A percentile compares a stretch with the other conserved stretches of the same genome.
Conservation (phyloP, 306 rosid species). For the Cicer chorassanicum region DNA sequence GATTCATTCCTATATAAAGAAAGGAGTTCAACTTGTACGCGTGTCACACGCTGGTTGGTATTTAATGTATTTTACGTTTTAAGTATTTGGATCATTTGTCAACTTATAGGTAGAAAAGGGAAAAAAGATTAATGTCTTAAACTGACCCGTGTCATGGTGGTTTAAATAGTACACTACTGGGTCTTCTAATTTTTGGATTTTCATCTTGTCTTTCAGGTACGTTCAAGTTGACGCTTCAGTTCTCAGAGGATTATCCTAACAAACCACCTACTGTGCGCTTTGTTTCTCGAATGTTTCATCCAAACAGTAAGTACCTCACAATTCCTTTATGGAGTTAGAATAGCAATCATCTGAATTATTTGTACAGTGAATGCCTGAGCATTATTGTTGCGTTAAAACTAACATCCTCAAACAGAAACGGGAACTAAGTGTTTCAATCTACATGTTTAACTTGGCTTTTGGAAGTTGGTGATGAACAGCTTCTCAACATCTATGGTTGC, state of each 20-base stretch:
- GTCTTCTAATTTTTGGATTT: constrained; percentile 6
- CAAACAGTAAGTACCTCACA: constrained; percentile 77
- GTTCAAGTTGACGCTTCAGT: constrained; percentile 93
- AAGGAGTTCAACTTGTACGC: neutral
- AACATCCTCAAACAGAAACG: constrained; percentile 10
- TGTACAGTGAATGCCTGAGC: constrained; percentile 1
- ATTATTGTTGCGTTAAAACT: neutral
- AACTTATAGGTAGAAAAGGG: neutral
- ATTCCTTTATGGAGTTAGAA: constrained; percentile 27
- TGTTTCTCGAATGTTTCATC: constrained; percentile 99
- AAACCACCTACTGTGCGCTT: constrained; percentile 95
- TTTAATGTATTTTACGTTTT: constrained; percentile 15
- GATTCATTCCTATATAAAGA: neutral
- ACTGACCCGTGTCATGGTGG: neutral
- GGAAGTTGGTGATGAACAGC: constrained; percentile 17
- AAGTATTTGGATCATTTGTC: constrained; percentile 20
- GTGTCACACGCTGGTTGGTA: constrained; percentile 18
- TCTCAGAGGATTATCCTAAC: constrained; percentile 93
- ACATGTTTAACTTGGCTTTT: neutral
- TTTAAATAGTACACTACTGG: constrained; percentile 16
- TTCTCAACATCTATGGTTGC: constrained; percentile 15
- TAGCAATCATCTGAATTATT: constrained; percentile 15
- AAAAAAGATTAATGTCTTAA: neutral
- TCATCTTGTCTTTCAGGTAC: constrained; percentile 67
- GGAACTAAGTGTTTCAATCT: neutral